Percentiles rank a stretch among this genome's conserved stretches.
These are phyloP conservation scores for Phytophthora idaei DNA, from an alignment of 352 stramenopile species.

Conservation along the genomic window DNA sequence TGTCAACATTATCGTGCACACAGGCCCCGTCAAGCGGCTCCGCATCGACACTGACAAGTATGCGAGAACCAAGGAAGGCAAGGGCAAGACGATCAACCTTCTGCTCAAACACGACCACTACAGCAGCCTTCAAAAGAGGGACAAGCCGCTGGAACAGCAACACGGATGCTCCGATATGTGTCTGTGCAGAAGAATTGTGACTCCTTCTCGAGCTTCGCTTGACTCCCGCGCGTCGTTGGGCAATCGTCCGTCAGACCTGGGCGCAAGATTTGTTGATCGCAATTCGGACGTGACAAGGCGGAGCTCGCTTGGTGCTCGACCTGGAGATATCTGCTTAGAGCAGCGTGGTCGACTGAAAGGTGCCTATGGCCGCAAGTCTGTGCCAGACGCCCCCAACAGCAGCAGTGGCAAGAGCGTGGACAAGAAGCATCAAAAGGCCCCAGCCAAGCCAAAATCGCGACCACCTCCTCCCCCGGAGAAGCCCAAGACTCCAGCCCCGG, in stretches of 20 bases:
- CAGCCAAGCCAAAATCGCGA: slow-evolving; percentile 17
- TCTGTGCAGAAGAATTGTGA: slow-evolving; percentile 36
- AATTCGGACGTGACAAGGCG: slow-evolving; percentile 20
- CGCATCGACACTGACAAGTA: slow-evolving; percentile 51
- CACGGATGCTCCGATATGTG: slow-evolving; percentile 40
- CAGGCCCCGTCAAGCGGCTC: slow-evolving; percentile 52
- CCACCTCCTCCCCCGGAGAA: slow-evolving; percentile 20
- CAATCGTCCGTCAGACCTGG: slow-evolving; percentile 26
- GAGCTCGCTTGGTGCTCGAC: slow-evolving; percentile 27
- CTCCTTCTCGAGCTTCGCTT: slow-evolving; percentile 33
- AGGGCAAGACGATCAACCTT: slow-evolving; percentile 46
- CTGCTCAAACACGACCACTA: slow-evolving; percentile 61
- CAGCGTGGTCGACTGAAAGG: slow-evolving; percentile 26
- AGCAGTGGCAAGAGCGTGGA: slow-evolving; percentile 3
- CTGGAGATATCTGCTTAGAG: slow-evolving; percentile 19
- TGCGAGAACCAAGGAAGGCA: slow-evolving; percentile 33
- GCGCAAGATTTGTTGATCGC: slow-evolving; percentile 21
- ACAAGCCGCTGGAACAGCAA: slow-evolving; percentile 26
- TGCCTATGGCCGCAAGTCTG: slow-evolving; percentile 30
- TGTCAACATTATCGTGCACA: slow-evolving; percentile 67
- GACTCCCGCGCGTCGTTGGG: slow-evolving; percentile 27
- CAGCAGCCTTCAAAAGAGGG: slow-evolving; percentile 47
- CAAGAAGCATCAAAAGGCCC: slow-evolving; percentile 23
- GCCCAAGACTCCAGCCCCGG: slow-evolving; percentile 16
- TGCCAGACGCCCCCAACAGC: slow-evolving; percentile 20